A percentile compares a stretch with the other conserved stretches of the same genome.
Conservation (phyloP, 2,329 filamentous ascomycete genomes). For the Fusarium avenaceum region DNA sequence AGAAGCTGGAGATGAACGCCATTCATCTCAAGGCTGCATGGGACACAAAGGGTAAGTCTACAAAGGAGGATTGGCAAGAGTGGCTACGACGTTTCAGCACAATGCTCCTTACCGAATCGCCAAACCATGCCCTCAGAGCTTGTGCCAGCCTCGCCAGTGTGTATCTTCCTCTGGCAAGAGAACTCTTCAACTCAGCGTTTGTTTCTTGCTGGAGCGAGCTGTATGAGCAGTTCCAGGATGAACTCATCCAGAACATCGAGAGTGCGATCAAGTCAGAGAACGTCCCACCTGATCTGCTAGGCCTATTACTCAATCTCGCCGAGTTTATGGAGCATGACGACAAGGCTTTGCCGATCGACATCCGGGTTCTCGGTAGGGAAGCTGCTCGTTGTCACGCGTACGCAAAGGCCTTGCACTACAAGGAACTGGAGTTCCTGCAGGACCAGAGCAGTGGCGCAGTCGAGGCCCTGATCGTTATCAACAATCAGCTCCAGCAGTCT, state of each 20-base stretch:
- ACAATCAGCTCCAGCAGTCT: conserved; percentile 98
- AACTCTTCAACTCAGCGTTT: conserved; percentile 98
- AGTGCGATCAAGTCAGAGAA: conserved; percentile 94
- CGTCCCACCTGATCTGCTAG: conserved; percentile 94
- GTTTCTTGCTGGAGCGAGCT: conserved; percentile 99
- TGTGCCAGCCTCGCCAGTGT: conserved; percentile 92
- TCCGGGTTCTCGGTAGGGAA: conserved; percentile 92
- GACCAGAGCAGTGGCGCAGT: conserved; percentile 96
- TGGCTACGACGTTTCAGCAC: conserved; percentile 98
- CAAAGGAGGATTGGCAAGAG: conserved; percentile 98
- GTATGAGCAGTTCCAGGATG: conserved; percentile 96
- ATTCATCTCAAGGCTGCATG: conserved; percentile 97
- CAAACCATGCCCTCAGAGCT: conserved; percentile 92
- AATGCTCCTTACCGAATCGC: conserved; percentile 93
- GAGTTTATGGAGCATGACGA: conserved; percentile 99
- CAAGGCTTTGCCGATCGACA: conserved; percentile 97
- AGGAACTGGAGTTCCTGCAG: conserved; percentile 97
- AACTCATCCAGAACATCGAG: conserved; percentile 95
- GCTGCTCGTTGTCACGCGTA: conserved; percentile 97
- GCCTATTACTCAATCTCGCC: conserved; percentile 92
- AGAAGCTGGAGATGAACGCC: conserved; percentile 97
- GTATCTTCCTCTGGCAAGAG: conserved; percentile 90
- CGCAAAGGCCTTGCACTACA: conserved; percentile 98
- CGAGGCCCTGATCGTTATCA: conserved; percentile 98
- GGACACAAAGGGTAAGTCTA: conserved; percentile 97